A percentile compares a stretch with the other conserved stretches of the same genome.
These are phyloP conservation scores for Mycena filopes DNA, from an alignment of 768 basidiomycete species.

Conservation along the genomic window DNA sequence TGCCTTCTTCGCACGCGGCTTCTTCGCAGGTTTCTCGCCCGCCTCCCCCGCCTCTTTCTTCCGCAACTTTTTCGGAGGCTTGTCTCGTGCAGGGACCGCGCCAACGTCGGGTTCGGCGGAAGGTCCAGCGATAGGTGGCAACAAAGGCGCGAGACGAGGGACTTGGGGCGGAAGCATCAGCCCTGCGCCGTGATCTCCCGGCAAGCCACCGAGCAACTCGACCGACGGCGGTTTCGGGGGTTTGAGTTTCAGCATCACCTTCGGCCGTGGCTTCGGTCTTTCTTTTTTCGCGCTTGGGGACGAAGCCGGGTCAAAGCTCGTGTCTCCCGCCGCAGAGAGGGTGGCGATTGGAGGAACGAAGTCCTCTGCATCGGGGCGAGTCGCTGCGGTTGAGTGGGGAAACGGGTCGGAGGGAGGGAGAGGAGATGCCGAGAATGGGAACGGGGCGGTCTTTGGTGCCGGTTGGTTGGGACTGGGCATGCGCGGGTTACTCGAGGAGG, in stretches of 20 bases:
- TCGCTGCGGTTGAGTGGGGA: slow-evolving; percentile 22
- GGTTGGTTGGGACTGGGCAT: slow-evolving; percentile 17
- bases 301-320: slow-evolving; percentile 15
- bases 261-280: neutral
- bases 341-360: slow-evolving; percentile 22
- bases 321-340: slow-evolving; percentile 13
- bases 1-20: slow-evolving; percentile 26
- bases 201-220: neutral
- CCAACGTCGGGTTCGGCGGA: neutral
- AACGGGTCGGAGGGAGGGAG: slow-evolving; percentile 31
- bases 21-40: slow-evolving; percentile 37
- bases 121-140: neutral
- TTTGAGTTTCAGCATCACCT: neutral
- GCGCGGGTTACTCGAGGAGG: slow-evolving; percentile 6
- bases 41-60: too few relatives aligned
- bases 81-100: too few relatives aligned
- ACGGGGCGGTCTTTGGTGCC: neutral
- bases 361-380: neutral
- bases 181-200: neutral
- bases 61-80: too few relatives aligned
- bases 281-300: slow-evolving; percentile 10
- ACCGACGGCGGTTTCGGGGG: neutral
- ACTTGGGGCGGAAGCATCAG: slow-evolving; percentile 7
- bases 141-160: neutral
- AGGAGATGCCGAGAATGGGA: slow-evolving; percentile 1